Conservation (phyloP, 345 rosid species). For the Barbarea vulgaris region DNA sequence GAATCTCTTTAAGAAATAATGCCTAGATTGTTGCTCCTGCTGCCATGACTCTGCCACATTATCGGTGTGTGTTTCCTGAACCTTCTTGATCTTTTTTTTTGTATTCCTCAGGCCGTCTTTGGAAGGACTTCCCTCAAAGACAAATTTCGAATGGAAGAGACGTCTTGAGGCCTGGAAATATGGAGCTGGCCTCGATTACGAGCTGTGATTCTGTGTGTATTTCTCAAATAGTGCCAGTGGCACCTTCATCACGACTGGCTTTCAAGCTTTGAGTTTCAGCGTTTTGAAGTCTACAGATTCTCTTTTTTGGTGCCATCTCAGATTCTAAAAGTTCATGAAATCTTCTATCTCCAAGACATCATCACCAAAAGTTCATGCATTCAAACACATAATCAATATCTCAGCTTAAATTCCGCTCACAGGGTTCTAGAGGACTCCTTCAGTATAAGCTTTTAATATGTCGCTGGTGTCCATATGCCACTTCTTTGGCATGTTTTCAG, state of each 20-base stretch:
- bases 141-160: slow-evolving; percentile 68
- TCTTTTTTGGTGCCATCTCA: slow-evolving; percentile 3
- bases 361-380: neutral
- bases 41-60: slow-evolving; percentile 13
- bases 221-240: neutral
- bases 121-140: slow-evolving; percentile 54
- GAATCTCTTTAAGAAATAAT: neutral
- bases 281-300: neutral
- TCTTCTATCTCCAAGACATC: neutral
- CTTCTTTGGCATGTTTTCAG: neutral
- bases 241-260: neutral
- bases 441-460: slow-evolving; percentile 40
- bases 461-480: neutral
- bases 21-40: neutral
- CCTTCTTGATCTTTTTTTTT: neutral
- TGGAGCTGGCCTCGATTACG: slow-evolving; percentile 81
- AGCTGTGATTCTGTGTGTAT: slow-evolving; percentile 50
- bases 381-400: slow-evolving; percentile 10
- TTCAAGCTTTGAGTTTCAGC: neutral
- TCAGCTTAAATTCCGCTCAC: slow-evolving; percentile 40
- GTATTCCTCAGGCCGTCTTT: slow-evolving; percentile 55
- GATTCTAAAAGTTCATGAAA: neutral
- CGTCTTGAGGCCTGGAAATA: slow-evolving; percentile 86
- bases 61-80: slow-evolving; percentile 4
- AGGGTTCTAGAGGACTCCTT: slow-evolving; percentile 58